Conservation (phyloP, 352 stramenopile genomes). For the Globisporangium cylindrosporum region DNA sequence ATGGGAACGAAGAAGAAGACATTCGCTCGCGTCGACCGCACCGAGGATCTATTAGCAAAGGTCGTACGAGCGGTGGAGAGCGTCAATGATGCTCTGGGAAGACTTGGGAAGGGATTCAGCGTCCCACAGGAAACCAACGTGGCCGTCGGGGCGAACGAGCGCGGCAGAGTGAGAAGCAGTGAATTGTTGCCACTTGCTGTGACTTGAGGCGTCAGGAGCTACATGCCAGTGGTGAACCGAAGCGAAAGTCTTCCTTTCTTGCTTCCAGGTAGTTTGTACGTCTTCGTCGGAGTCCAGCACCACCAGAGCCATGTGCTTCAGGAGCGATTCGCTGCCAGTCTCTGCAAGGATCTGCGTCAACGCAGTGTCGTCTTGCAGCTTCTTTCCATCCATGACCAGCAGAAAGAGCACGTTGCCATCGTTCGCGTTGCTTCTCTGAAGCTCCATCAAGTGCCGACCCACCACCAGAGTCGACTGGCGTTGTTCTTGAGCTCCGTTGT, state of each 20-base stretch:
- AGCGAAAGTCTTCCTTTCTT: slow-evolving; percentile 15
- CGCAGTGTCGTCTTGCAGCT: slow-evolving; percentile 16
- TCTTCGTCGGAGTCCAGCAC: slow-evolving; percentile 29
- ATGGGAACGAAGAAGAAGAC: neutral
- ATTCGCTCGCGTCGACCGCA: neutral
- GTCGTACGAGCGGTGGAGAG: slow-evolving; percentile 13
- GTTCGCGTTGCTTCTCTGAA: slow-evolving; percentile 14
- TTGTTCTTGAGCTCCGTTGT: neutral
- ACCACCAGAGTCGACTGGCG: slow-evolving; percentile 59
- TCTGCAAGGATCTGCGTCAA: neutral
- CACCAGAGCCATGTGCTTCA: slow-evolving; percentile 40
- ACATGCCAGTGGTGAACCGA: slow-evolving; percentile 35
- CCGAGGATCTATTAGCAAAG: slow-evolving; percentile 5
- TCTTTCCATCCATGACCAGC: slow-evolving; percentile 41
- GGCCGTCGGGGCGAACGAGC: slow-evolving; percentile 78
- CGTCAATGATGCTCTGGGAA: slow-evolving; percentile 2
- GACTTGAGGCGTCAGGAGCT: slow-evolving; percentile 19
- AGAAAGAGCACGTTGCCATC: slow-evolving; percentile 46
- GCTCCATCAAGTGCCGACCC: slow-evolving; percentile 16
- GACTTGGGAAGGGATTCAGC: neutral
- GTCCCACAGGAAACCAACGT: slow-evolving; percentile 66
- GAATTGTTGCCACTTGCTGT: slow-evolving; percentile 44
- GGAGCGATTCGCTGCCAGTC: slow-evolving; percentile 1
- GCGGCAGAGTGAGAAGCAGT: slow-evolving; percentile 27
- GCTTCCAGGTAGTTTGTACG: neutral